phyloP scores from a whole-genome alignment of 1,139 yeast species.

The Casaregolazyma lundiana region DNA sequence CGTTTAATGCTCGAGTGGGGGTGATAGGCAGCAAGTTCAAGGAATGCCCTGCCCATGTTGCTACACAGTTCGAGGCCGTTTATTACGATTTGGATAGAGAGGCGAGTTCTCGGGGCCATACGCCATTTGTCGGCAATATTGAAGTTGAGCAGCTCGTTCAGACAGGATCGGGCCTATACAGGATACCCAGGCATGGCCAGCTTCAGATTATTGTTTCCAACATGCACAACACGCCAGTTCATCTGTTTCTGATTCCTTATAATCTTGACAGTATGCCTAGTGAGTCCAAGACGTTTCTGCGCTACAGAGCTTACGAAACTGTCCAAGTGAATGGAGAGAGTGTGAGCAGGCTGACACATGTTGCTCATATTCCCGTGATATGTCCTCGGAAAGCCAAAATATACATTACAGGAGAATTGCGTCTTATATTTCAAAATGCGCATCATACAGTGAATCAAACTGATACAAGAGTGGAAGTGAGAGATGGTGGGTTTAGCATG shows the following conservation, averaged over 20 bases:
- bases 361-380: constrained; percentile 33
- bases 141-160: constrained; percentile 34
- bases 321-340: constrained; percentile 9
- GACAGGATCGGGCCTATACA: constrained; percentile 33
- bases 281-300: constrained; percentile 32
- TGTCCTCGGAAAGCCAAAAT: constrained; percentile 31
- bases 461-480: constrained; percentile 13
- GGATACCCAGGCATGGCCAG: constrained; percentile 39
- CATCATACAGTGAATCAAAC: constrained; percentile 10
- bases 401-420: constrained; percentile 37
- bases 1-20: constrained; percentile 30
- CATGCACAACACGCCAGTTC: constrained; percentile 37
- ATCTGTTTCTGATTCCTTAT: constrained; percentile 38
- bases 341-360: constrained; percentile 26
- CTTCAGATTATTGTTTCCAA: constrained; percentile 41
- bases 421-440: constrained; percentile 38
- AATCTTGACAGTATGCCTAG: constrained; percentile 33
- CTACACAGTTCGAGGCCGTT: constrained; percentile 34
- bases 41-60: constrained; percentile 29
- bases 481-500: constrained; percentile 15
- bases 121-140: constrained; percentile 41
- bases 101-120: constrained; percentile 21
- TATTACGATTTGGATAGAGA: constrained; percentile 34
- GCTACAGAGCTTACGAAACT: constrained; percentile 30
- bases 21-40: constrained; percentile 26